These are phyloP conservation scores for Candida silvicultrix DNA, from an alignment of 805 yeast species.

Conservation along the genomic window DNA sequence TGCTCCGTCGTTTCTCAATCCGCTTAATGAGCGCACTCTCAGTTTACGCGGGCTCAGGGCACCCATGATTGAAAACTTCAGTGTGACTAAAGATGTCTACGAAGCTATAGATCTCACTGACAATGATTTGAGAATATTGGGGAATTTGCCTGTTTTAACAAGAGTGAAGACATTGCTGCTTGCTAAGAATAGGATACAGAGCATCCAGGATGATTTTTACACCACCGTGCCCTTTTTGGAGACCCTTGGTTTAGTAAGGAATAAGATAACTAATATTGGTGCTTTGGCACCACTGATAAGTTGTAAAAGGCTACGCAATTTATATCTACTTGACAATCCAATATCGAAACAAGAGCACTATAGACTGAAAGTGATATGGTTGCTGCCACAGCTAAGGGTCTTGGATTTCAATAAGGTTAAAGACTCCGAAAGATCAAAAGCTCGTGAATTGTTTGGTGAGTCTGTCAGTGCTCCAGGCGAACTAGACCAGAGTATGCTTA, in stretches of 20 bases:
- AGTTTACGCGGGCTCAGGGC: constrained; percentile 34
- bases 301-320: constrained; percentile 36
- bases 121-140: constrained; percentile 57
- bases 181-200: constrained; percentile 54
- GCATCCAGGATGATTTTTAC: constrained; percentile 30
- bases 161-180: constrained; percentile 48
- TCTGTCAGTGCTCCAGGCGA: constrained; percentile 17
- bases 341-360: constrained; percentile 45
- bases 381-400: constrained; percentile 54
- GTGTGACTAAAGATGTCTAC: constrained; percentile 30
- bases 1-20: constrained; percentile 42
- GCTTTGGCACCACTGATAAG: constrained; percentile 34
- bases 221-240: constrained; percentile 39
- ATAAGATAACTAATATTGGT: constrained; percentile 39
- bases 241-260: constrained; percentile 45
- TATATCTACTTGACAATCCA: constrained; percentile 56
- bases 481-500: constrained; percentile 25
- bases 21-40: constrained; percentile 36
- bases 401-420: constrained; percentile 66
- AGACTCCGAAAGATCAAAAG: constrained; percentile 41
- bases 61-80: constrained; percentile 38
- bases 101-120: constrained; percentile 69
- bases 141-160: constrained; percentile 37
- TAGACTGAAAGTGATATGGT: constrained; percentile 52
- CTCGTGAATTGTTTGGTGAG: constrained; percentile 37